Evolutionary conservation across 1,284 basidiomycete genomes (phyloP), one percentile per base, ranked within the genome.

Genomic region (Trametes sp.): DNA sequence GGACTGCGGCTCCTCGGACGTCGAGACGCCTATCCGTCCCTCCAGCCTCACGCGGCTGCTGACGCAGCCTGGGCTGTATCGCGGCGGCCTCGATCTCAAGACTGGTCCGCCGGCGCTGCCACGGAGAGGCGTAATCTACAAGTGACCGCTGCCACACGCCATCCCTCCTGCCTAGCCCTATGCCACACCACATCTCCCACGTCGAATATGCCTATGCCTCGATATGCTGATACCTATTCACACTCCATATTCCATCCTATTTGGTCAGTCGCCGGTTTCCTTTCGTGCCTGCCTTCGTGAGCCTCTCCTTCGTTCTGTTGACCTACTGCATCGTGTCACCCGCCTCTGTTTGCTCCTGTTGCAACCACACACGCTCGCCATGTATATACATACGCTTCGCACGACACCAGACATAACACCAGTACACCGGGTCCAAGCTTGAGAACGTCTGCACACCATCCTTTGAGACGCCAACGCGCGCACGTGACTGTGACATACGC

Each of bases 401-500:
- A 45, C 42, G 14, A 45, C 42, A 14, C 42, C 42, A 45, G 8
- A 33, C 50, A 41, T 33, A 33, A 11, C 31, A n/a, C n/a, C n/a
- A 33, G 31, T 11, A 11, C 11, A 33, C 31, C 11, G 31, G 31
- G 31, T 11, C 6, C 31, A 33, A 33, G 6, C 31, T 33, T 11
- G 11, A 11, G 14, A 36, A 36, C n/a, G n/a, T n/a, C n/a, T n/a
- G n/a, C n/a, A n/a, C n/a, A n/a, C n/a, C n/a, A n/a, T n/a, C n/a
- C n/a, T n/a, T n/a, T 10, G 26, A 49, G 46, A n/a, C 28, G 45
- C 45, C 24, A 16, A 66, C 65, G 63, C 67, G 65, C 66, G 66
- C 66, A 67, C 66, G 66, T 67, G 66, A 36, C 2, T 64, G 68
- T 68, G 68, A 66, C 62, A 57, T 55, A 63, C 66, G 65, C 69